Evolutionary conservation across 176 grass and related monocot species (phyloP).

Genomic region (Phragmites australis): DNA sequence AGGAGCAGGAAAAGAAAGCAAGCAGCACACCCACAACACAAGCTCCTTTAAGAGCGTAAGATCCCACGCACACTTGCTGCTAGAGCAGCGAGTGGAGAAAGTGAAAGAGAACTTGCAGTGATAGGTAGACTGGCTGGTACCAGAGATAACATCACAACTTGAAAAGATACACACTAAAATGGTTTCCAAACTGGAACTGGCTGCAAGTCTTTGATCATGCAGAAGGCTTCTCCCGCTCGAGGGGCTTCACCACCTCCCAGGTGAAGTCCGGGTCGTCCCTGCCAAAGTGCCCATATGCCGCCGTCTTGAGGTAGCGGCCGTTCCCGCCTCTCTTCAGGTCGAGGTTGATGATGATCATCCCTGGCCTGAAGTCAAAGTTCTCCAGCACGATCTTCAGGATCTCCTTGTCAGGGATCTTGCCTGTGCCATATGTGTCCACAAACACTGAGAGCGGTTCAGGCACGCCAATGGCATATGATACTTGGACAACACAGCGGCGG

Average conservation of each 20-base stretch:
- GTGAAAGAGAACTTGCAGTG: not conserved
- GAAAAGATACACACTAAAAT: not conserved
- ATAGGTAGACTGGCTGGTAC: not conserved
- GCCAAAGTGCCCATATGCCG: slow-evolving; percentile 52
- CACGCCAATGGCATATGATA: slow-evolving; percentile 56
- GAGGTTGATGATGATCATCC: slow-evolving; percentile 58
- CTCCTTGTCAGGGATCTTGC: slow-evolving; percentile 52
- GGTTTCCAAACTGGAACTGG: not conserved
- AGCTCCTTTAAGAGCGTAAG: slow-evolving; percentile 1
- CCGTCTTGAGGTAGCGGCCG: slow-evolving; percentile 49
- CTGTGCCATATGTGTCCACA: slow-evolving; percentile 55
- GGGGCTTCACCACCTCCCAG: slow-evolving; percentile 57
- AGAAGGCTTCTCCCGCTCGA: slow-evolving; percentile 47
- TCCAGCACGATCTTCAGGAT: slow-evolving; percentile 50
- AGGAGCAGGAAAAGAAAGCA: not conserved
- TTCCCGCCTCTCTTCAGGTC: slow-evolving; percentile 50
- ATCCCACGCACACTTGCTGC: not conserved
- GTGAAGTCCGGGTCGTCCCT: slow-evolving; percentile 57
- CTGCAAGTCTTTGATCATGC: slow-evolving; percentile 28
- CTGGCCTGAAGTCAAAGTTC: slow-evolving; percentile 59
- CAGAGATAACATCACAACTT: not conserved
- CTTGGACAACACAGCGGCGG: slow-evolving; percentile 49
- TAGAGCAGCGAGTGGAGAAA: slow-evolving; percentile 15
- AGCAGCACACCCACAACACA: slow-evolving; percentile 12
- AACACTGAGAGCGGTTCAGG: slow-evolving; percentile 55